Evolutionary conservation across 768 basidiomycete genomes (phyloP), one percentile per base, ranked within the genome.

Genomic region (Boletus patriciae): DNA sequence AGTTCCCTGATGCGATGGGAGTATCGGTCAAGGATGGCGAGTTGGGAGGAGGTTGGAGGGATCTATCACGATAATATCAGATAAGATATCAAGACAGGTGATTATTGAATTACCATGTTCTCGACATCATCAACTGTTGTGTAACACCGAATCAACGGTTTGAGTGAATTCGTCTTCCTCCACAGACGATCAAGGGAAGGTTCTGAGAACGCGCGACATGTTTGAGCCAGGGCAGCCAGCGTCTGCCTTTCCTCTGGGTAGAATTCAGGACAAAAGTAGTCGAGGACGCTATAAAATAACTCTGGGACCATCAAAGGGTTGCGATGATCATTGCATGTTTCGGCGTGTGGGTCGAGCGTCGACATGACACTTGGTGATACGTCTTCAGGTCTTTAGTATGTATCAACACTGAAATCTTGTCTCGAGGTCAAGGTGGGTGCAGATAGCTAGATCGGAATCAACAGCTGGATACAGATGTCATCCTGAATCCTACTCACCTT

Each of bases 111-210:
- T 29, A 45, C 55, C 46, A 1, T 1, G 9, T 42, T 18, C 11
- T 42, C 21, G 11, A 34, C 9, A 46, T 25, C 21, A 29, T 29
- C 42, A 10, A 3, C 6, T 7, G 8, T 40, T 1, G 46, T 38
- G n/a, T 58, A 65, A 19, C 62, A 62, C 3, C 46, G 47, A 5
- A 66, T 33, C 8, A 66, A 31, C 6, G 61, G 64, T 27, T 42
- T 4, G 23, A 65, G 64, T 9, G 60, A 59, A 33, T 1, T 0
- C 23, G 56, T 15, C 15, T 16, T 45, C 41, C 23, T 50, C 63
- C 60, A 65, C 4, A 62, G 36, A 45, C 49, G 38, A 47, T 56
- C 19, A 29, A 66, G 52, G 2, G 63, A 50, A 33, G 54, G 56
- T 19, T 58, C 44, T 5, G 31, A 31, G 11, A 31, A 11, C 10